These are phyloP conservation scores for Blumeria hordei DNA, from an alignment of 2,329 filamentous ascomycete species.

Conservation along the genomic window DNA sequence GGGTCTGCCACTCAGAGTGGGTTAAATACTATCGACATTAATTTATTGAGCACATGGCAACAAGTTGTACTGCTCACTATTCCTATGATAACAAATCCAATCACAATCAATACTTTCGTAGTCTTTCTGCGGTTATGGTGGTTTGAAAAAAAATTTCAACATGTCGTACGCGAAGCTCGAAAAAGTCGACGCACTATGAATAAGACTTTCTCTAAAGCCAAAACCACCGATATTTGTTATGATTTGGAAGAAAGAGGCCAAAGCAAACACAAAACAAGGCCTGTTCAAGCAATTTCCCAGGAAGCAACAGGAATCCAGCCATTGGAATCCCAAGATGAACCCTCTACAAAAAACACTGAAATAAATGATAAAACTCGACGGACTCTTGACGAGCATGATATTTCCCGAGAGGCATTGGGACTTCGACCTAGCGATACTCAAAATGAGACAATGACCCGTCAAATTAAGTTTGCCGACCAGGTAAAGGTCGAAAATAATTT, in stretches of 20 bases:
- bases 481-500: conserved; percentile 32
- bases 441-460: conserved; percentile 3
- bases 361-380: background rate
- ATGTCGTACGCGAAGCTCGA: conserved; percentile 51
- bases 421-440: conserved; percentile 5
- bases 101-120: conserved; percentile 62
- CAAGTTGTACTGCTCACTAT: conserved; percentile 50
- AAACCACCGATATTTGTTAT: conserved; percentile 22
- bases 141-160: conserved; percentile 92
- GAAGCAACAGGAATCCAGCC: background rate
- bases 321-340: background rate
- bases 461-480: conserved; percentile 41
- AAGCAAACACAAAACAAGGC: conserved; percentile 37
- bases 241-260: conserved; percentile 29
- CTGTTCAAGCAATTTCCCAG: conserved; percentile 26
- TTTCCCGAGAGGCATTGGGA: background rate
- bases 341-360: background rate
- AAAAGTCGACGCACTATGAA: conserved; percentile 37
- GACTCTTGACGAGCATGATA: background rate
- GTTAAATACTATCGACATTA: conserved; percentile 56
- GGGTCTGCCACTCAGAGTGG: conserved; percentile 82
- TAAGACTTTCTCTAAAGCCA: conserved; percentile 32
- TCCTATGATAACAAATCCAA: conserved; percentile 54
- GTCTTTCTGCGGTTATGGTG: conserved; percentile 88
- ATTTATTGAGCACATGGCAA: conserved; percentile 43